A percentile compares a stretch with the other conserved stretches of the same genome.
Evolutionary conservation across 306 rosid genomes (phyloP).

Genomic region (Gastrolobium villosum): DNA sequence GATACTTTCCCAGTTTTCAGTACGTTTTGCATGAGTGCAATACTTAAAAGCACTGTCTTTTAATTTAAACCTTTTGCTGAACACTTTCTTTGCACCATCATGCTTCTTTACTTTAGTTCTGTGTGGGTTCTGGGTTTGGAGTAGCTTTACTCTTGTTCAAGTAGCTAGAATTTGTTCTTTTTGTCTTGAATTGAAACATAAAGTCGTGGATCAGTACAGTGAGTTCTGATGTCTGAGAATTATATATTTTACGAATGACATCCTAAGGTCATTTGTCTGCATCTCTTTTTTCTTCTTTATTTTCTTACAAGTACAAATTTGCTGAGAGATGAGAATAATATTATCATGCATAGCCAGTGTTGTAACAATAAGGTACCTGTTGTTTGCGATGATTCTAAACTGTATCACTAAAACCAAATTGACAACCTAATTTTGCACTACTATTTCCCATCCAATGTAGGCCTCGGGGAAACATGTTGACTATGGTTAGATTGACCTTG

Average conservation of each 20-base stretch:
- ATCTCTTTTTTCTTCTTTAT: background rate
- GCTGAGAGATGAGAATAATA: background rate
- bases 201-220: background rate
- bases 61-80: background rate
- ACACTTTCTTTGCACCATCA: background rate
- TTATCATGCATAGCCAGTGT: conserved; percentile 10
- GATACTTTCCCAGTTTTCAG: background rate
- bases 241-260: background rate
- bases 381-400: conserved; percentile 8
- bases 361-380: background rate
- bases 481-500: conserved; percentile 23
- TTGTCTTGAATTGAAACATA: background rate
- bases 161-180: background rate
- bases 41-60: conserved; percentile 1
- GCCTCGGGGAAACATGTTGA: conserved; percentile 11
- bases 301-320: background rate
- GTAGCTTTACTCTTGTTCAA: background rate
- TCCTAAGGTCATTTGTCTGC: background rate
- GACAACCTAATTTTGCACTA: conserved; percentile 26
- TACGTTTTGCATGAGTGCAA: background rate
- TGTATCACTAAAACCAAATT: conserved; percentile 8
- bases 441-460: background rate
- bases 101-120: background rate
- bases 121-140: background rate
- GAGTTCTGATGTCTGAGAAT: background rate